phyloP scores from a whole-genome alignment of 2,329 filamentous ascomycete genomes.

The Ceratocystis cacaofunesta region DNA sequence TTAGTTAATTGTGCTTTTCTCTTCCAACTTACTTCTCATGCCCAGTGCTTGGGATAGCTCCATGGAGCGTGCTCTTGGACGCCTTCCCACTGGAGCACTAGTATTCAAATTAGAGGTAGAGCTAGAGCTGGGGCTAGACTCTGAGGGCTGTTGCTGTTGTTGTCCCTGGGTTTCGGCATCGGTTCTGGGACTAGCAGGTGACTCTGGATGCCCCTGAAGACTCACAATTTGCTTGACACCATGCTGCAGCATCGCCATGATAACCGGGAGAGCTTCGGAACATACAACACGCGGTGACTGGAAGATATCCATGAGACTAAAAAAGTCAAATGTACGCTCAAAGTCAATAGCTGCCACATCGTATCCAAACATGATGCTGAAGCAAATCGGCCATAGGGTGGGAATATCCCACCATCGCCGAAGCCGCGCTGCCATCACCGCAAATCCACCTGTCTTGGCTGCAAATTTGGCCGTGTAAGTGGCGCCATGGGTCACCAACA shows the following conservation, averaged over 20 bases:
- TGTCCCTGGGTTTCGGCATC: background rate
- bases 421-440: conserved; percentile 66
- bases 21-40: conserved; percentile 33
- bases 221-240: conserved; percentile 58
- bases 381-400: conserved; percentile 72
- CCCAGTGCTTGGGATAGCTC: conserved; percentile 47
- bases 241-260: conserved; percentile 75
- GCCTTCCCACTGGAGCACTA: conserved; percentile 18
- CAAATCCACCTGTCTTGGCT: conserved; percentile 71
- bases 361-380: conserved; percentile 74
- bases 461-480: conserved; percentile 75
- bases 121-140: background rate
- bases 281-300: conserved; percentile 52
- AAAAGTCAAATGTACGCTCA: conserved; percentile 57
- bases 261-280: conserved; percentile 63
- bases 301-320: conserved; percentile 60
- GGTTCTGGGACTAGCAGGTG: conserved; percentile 25
- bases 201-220: conserved; percentile 45
- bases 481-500: conserved; percentile 69
- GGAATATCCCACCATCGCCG: conserved; percentile 81
- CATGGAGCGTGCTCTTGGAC: conserved; percentile 46
- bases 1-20: background rate
- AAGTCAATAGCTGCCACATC: conserved; percentile 65
- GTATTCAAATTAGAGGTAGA: background rate
- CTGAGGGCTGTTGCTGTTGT: background rate